phyloP scores from a whole-genome alignment of 108 stramenopile species.

The Skeletonema marinoi region DNA sequence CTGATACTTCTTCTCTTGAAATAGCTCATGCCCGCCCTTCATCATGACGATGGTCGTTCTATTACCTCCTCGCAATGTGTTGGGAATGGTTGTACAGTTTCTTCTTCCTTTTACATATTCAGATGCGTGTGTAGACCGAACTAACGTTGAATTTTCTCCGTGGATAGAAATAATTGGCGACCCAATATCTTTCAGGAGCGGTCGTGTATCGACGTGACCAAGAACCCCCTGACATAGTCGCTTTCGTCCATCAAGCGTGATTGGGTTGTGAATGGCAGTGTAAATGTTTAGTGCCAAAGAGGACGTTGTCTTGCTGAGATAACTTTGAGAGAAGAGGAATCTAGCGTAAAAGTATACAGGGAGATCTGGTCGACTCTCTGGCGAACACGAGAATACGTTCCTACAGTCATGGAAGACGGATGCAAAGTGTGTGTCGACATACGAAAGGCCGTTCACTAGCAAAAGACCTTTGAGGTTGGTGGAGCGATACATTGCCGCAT shows the following conservation, averaged over 20 bases:
- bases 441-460: slow-evolving; percentile 71
- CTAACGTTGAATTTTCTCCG: slow-evolving; percentile 72
- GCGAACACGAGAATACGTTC: slow-evolving; percentile 82
- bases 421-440: slow-evolving; percentile 84
- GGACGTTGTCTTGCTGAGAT: slow-evolving; percentile 78
- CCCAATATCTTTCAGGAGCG: slow-evolving; percentile 51
- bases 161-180: slow-evolving; percentile 74
- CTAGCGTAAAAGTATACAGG: slow-evolving; percentile 90
- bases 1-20: slow-evolving; percentile 81
- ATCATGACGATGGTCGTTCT: slow-evolving; percentile 79
- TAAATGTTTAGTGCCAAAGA: slow-evolving; percentile 88
- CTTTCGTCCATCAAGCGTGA: slow-evolving; percentile 73
- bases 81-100: slow-evolving; percentile 52
- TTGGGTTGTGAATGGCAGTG: slow-evolving; percentile 89
- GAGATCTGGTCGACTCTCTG: slow-evolving; percentile 82
- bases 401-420: slow-evolving; percentile 88
- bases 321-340: slow-evolving; percentile 79
- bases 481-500: slow-evolving; percentile 53
- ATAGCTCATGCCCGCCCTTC: slow-evolving; percentile 84
- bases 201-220: slow-evolving; percentile 71
- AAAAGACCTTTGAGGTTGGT: slow-evolving; percentile 68
- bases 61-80: slow-evolving; percentile 57
- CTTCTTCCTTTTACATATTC: slow-evolving; percentile 66
- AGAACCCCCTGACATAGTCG: slow-evolving; percentile 79
- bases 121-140: slow-evolving; percentile 75